Evolutionary conservation across 208 protist genomes (phyloP), one percentile per base, ranked within the genome.

Genomic region (Crithidia acanthocephali): DNA sequence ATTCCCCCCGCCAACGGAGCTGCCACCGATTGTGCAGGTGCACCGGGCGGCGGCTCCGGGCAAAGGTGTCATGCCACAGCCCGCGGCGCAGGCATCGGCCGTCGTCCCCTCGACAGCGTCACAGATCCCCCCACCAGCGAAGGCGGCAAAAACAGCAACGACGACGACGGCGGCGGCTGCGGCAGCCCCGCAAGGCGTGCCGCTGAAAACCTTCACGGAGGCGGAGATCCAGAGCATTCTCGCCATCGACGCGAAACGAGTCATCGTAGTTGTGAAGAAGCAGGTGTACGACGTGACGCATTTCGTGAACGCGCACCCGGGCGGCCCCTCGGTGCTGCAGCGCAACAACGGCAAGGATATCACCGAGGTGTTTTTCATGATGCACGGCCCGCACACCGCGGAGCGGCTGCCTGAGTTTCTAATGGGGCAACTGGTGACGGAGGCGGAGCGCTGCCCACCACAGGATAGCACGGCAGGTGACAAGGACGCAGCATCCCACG

Each of bases 211-310:
- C 5, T 78, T 72, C 51, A 78, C 64, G 15, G 53, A 61, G 32
- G 35, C 18, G 1, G 72, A 72, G 20, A 63, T 78, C 37, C 47
- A 78, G 32, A 30, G 44, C 23, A 35, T 72, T 10, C 50, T 78
- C 37, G 51, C 72, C 30, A 48, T 53, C n/a, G 63, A 82, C 28
- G 72, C 73, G 25, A 66, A 72, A 13, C 78, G 66, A n/a, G 35
- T 65, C 20, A 32, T 83, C 22, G 67, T 83, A 15, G 44, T 94
- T 23, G 86, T 96, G 5, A 57, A 92, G 37, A 81, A 84, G 60
- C 90, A 92, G 47, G 92, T 97, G 3, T 97, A 96, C 65, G 83
- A 97, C 57, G 74, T 97, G 28, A 94, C 86, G 3, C 57, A 72
- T 30, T 97, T 94, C 63, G 75, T 87, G 13, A 50, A 87, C 45